Base-by-base conservation (phyloP, 495 filamentous ascomycete genomes). In the Talaromyces stipitatus region DNA sequence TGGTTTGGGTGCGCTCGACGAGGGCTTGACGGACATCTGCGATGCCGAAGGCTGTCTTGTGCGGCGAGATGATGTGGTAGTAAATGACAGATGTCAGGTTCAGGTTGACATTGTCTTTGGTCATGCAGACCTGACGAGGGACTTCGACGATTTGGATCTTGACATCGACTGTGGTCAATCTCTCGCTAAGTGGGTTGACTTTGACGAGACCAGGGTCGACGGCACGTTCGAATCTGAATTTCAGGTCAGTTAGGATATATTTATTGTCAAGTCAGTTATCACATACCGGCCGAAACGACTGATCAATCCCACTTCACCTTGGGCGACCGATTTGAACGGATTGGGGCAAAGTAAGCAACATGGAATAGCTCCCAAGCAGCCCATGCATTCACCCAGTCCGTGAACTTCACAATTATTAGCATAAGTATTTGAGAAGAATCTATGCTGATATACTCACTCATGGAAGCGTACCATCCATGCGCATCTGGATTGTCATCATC, bases 71-170 rank as follows among this genome's bases (percentile, higher is more conserved):
- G 67, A 99, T 90, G 80, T 95, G 90, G 78, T 99, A 99, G 81
- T 99, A 99, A 78, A 99, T 99, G 61, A 99, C 94, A 26, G 88
- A 92, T 30, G 91, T 97, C 57, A 98, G 81, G 64, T 92, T 84
- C 45, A 98, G 81, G 23, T 87, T 95, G 57, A 97, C 94, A 63
- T 97, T 97, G 77, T 99, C 94, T 73, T 96, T 97, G 70, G 95
- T 99, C 92, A 99, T 99, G 81, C 92, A 97, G 64, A 92, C 83
- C 74, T 99, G 94, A 69, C 90, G 82, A 6, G 94, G 94, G 5
- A 98, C 94, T 79, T 99, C 90, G 69, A 91, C 91, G 63, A 97
- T 95, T 74, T 99, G 94, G 64, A 97, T 97, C 83, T 97, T 97
- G 70, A 99, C 94, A 69, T 99, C 94, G 61, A 99, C 89, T 60